Evolutionary conservation across 2,329 filamentous ascomycete species (phyloP).

Genomic region (Sporothrix brasiliensis): DNA sequence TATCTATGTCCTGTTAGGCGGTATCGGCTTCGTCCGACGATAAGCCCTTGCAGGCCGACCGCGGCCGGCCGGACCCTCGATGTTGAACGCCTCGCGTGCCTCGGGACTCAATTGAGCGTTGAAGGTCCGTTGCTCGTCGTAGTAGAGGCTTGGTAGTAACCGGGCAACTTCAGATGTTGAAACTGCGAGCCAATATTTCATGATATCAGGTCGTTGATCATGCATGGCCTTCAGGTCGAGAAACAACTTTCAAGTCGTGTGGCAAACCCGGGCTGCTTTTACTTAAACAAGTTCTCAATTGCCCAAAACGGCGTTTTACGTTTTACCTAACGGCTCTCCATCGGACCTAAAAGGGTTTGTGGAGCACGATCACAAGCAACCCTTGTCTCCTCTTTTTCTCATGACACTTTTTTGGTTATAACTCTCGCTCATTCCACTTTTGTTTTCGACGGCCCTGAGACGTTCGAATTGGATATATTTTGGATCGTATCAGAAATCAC

Average conservation of each 20-base stretch:
- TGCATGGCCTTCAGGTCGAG: background rate
- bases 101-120: conserved; percentile 18
- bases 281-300: no score
- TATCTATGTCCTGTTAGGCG: conserved; percentile 25
- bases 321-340: conserved; percentile 10
- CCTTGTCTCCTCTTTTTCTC: background rate
- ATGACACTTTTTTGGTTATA: background rate
- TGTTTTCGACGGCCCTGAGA: background rate
- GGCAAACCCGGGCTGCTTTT: background rate
- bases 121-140: background rate
- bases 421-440: background rate
- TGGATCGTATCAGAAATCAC: background rate
- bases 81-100: conserved; percentile 17
- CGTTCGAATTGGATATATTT: background rate
- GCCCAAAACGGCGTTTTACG: background rate
- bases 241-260: conserved; percentile 9
- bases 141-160: background rate
- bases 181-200: background rate
- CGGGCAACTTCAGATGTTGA: no score
- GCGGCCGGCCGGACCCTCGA: conserved; percentile 30
- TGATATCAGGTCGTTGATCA: background rate
- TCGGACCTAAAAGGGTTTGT: conserved; percentile 14
- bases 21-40: conserved; percentile 32
- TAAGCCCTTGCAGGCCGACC: background rate
- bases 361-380: conserved; percentile 22